A percentile compares a stretch with the other conserved stretches of the same genome.
Evolutionary conservation across 495 filamentous ascomycete species (phyloP).

Genomic region (Astrothelium subdiscretum): DNA sequence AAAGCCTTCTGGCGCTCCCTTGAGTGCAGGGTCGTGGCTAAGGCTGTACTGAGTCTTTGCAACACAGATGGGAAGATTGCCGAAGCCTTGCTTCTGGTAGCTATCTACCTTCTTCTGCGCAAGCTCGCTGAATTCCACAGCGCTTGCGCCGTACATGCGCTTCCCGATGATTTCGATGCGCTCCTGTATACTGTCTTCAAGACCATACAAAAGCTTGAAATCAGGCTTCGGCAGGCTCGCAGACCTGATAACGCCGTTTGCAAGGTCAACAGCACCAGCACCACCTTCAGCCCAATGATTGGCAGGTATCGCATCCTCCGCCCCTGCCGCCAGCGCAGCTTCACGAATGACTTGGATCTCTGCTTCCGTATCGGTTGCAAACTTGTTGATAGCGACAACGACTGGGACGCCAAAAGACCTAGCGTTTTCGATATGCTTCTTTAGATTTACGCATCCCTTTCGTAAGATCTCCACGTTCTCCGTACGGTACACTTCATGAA

Average conservation of each 20-base stretch:
- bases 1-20: conserved; percentile 94
- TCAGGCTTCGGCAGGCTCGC: conserved; percentile 68
- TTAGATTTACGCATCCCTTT: conserved; percentile 82
- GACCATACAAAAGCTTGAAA: conserved; percentile 77
- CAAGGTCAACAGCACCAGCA: conserved; percentile 79
- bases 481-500: conserved; percentile 75
- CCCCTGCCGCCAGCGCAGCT: conserved; percentile 84
- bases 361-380: conserved; percentile 84
- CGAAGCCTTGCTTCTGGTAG: conserved; percentile 85
- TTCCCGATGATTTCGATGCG: conserved; percentile 86
- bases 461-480: conserved; percentile 89
- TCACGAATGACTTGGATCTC: conserved; percentile 82
- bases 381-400: conserved; percentile 96
- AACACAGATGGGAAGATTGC: conserved; percentile 86
- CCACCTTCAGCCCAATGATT: conserved; percentile 98
- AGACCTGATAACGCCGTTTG: conserved; percentile 71
- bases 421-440: conserved; percentile 87
- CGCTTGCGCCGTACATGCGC: conserved; percentile 85
- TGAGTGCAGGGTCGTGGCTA: conserved; percentile 84
- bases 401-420: conserved; percentile 82
- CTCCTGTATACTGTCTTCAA: conserved; percentile 71
- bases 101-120: conserved; percentile 93
- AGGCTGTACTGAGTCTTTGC: conserved; percentile 98
- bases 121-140: conserved; percentile 85
- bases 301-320: conserved; percentile 83